Base-by-base conservation (phyloP, 441 rosid species). In the Populus hybrid region DNA sequence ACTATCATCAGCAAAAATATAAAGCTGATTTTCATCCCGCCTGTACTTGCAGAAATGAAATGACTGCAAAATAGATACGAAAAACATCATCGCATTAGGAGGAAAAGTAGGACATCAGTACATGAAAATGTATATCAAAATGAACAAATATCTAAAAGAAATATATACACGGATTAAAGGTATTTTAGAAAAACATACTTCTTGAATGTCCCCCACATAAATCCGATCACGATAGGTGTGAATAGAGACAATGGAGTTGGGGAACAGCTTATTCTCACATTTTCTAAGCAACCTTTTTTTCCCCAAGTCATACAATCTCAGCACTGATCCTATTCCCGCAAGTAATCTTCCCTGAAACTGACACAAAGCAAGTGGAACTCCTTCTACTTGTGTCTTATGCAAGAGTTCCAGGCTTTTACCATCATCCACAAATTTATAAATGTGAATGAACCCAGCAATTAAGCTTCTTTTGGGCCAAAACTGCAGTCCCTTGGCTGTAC, bases 11-110 rank as follows among this genome's bases (percentile, higher is more conserved):
- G 97, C 97, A 78, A 95, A 95, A 82, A 92, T 90, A 78, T 94
- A 95, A 6, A 92, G 90, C 83, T 94, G 98, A 85, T 95, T 95
- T 83, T 95, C 99, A 78, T 95, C 99, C 66, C 98, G 94, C 71
- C 98, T 91, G 80, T 95, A 95, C 87, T 94, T 95, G 97, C 98
- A 95, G 84, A 89, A 95, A 82, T 92, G 98, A 84, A 95, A 94
- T 61, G 98, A 95, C 97, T 94, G 90, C 88, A 81, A 84, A 53
- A 59, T 71, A 72, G 23, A 77, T 38, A 75, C 11, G 24, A 30
- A 40, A 69, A n/a, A 11, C 20, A 28, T 66, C 35, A 7, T 35
- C 42, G 24, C 72, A 10, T 35, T 38, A 75, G 8, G 18, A 35
- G 75, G 70, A 46, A 75, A 23, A 5, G 24, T 53, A 26, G 1